Evolutionary conservation across 495 filamentous ascomycete species (phyloP).

Genomic region (Sordaria brevicollis): DNA sequence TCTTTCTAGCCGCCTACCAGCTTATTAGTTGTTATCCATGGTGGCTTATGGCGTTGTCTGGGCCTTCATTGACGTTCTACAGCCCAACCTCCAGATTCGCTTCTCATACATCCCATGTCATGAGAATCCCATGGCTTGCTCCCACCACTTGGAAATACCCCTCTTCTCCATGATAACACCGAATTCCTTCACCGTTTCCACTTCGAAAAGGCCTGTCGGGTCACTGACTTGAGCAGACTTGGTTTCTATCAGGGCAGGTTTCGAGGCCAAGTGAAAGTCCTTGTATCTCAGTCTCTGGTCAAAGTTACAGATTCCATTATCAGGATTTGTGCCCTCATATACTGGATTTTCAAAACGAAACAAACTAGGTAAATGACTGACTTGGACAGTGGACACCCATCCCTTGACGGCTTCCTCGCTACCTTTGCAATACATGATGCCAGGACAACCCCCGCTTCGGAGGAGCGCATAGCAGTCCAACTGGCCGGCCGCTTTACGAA

Average conservation of each 20-base stretch:
- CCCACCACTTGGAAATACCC: constrained; percentile 18
- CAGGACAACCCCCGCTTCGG: constrained; percentile 55
- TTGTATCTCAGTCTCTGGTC: constrained; percentile 22
- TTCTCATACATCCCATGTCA: not conserved
- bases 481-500: constrained; percentile 51
- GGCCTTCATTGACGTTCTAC: too few species aligned
- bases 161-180: constrained; percentile 18
- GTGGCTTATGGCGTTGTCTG: not conserved
- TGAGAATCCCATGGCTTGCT: constrained; percentile 17
- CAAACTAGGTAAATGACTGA: constrained; percentile 4
- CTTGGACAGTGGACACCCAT: constrained; percentile 24
- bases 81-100: not conserved
- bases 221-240: not conserved
- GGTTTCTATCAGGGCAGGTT: constrained; percentile 10
- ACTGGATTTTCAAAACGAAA: not conserved
- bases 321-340: not conserved
- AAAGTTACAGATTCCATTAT: not conserved
- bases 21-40: not conserved
- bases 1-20: too few species aligned
- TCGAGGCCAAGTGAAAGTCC: constrained; percentile 19
- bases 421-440: constrained; percentile 71
- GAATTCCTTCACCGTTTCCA: constrained; percentile 16
- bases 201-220: constrained; percentile 13
- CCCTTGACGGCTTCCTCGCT: constrained; percentile 29
- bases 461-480: constrained; percentile 51